Base-by-base conservation (phyloP, 1,139 yeast genomes). In the Saccharomycopsis hybrid region DNA sequence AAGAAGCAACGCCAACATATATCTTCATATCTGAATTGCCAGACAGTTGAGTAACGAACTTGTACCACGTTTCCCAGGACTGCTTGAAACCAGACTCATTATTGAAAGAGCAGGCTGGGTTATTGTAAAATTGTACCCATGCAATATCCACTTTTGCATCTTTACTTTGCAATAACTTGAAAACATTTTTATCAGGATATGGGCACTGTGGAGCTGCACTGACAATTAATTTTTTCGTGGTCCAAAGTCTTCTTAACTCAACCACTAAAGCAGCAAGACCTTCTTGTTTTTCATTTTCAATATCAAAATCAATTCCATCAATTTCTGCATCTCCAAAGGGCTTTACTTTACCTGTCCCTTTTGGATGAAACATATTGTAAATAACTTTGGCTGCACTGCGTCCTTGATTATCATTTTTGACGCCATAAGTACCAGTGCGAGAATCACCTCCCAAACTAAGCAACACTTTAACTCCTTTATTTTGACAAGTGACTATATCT, bases 191-290 rank as follows among this genome's bases (percentile, higher is more conserved):
- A 70, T 90, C 97, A 27, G 97, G 97, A 64, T 82, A 87, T 24
- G 83, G 85, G 70, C 98, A 90, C 71, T 92, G 97, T 32, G 97
- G 97, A 57, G 97, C 95, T 56, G 96, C 96, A 49, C 95, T 78
- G 46, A 90, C 70, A 65, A 85, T 88, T 68, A 85, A 88, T 13
- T 66, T 60, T 64, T 78, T 82, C 24, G 85, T 73, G 60, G 82
- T 83, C n/a, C 77, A 87, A 54, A 76, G 70, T 11, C 63, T 59
- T 70, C 92, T 81, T 60, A 90, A 73, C 54, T 74, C 74, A 8
- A 65, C 73, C 25, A 79, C 87, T 54, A 84, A 67, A 33, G 86
- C 82, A 49, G 76, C 76, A 55, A 77, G 77, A 33, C 90, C 92
- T 3, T 69, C 66, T 50, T 69, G 69, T 43, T 66, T 61, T 50